Percentiles rank a stretch among this genome's conserved stretches.
phyloP scores from a whole-genome alignment of 306 rosid species.

The Castanospermum australe region DNA sequence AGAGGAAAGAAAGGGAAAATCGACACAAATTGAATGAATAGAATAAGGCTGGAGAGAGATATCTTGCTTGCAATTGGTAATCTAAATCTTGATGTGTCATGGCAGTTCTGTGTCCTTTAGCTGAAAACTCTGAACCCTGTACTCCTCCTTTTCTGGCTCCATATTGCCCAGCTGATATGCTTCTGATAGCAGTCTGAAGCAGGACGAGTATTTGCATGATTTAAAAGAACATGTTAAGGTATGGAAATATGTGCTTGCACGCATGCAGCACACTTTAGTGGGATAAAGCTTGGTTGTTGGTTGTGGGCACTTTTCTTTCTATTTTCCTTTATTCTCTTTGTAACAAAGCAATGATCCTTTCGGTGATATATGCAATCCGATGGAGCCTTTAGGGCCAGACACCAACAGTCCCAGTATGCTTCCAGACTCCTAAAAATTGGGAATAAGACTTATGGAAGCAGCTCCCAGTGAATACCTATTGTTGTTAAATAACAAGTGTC shows the following conservation, averaged over 20 bases:
- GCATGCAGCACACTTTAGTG: too few relatives aligned
- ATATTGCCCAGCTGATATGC: background rate
- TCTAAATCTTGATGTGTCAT: constrained; percentile 3
- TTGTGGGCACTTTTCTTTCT: background rate
- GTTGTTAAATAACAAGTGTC: background rate
- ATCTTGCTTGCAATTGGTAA: too few relatives aligned
- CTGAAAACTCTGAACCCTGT: background rate
- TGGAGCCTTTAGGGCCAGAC: constrained; percentile 72
- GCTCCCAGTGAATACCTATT: background rate
- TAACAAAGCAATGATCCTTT: background rate
- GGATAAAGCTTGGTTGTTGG: too few relatives aligned
- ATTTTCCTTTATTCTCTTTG: background rate
- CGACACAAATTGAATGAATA: constrained; percentile 28
- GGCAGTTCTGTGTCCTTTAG: background rate
- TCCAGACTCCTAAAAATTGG: background rate
- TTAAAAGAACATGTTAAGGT: constrained; percentile 66
- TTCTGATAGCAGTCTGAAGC: constrained; percentile 66
- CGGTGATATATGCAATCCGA: constrained; percentile 70
- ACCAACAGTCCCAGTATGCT: constrained; percentile 46
- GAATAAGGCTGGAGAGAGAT: constrained; percentile 16
- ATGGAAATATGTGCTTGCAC: background rate
- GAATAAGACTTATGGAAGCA: background rate
- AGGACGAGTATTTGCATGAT: constrained; percentile 54
- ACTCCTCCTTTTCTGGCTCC: background rate
- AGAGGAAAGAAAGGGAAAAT: constrained; percentile 26